A percentile compares a stretch with the other conserved stretches of the same genome.
phyloP scores from a whole-genome alignment of 2,329 filamentous ascomycete genomes.

The Fonsecaea multimorphosa region DNA sequence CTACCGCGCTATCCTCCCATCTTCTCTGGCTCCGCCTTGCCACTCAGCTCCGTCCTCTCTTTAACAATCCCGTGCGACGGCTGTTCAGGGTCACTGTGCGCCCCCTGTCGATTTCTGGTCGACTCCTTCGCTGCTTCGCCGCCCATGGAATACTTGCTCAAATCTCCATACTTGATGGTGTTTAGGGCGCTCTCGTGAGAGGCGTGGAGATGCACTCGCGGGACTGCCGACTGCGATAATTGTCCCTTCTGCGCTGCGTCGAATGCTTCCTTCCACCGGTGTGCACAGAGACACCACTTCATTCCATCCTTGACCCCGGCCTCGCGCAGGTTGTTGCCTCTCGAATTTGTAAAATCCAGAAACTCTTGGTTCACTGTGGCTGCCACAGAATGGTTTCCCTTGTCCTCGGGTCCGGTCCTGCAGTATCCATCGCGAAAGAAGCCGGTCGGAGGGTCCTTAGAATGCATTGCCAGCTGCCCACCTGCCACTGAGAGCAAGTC shows the following conservation, averaged over 20 bases:
- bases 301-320: constrained; percentile 64
- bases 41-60: constrained; percentile 28
- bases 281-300: constrained; percentile 68
- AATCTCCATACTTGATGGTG: constrained; percentile 43
- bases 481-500: constrained; percentile 55
- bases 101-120: constrained; percentile 20
- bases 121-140: constrained; percentile 33
- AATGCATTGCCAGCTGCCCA: constrained; percentile 64
- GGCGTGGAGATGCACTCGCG: constrained; percentile 46
- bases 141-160: constrained; percentile 44
- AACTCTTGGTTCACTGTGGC: constrained; percentile 65
- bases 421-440: constrained; percentile 69
- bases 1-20: constrained; percentile 16
- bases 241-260: constrained; percentile 57
- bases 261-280: constrained; percentile 66
- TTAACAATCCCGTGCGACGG: constrained; percentile 17
- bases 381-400: constrained; percentile 66
- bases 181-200: constrained; percentile 47
- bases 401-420: constrained; percentile 59
- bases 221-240: constrained; percentile 32
- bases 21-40: constrained; percentile 21
- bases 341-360: constrained; percentile 64
- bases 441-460: constrained; percentile 64
- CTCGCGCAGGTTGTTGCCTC: constrained; percentile 64
- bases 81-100: constrained; percentile 19